phyloP scores from a whole-genome alignment of 768 basidiomycete species.

The Kwoniella heveanensis region DNA sequence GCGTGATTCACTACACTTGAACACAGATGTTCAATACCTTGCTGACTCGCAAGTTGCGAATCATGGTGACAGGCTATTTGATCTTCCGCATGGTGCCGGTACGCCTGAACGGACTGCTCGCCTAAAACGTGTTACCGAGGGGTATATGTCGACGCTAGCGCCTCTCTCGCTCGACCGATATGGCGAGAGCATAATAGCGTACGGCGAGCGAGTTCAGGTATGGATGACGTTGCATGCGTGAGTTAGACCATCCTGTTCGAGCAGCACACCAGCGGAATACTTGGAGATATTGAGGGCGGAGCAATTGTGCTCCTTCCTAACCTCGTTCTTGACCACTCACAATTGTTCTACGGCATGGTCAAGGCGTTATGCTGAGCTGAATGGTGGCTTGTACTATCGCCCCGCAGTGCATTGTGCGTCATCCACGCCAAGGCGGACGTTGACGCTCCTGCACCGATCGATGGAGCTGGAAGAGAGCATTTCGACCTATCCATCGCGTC shows the following conservation, averaged over 20 bases:
- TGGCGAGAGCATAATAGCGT: background rate
- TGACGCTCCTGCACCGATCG: constrained; percentile 8
- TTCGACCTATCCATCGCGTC: constrained; percentile 13
- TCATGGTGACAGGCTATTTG: constrained; percentile 28
- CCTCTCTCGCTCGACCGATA: constrained; percentile 1
- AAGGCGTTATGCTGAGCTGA: background rate
- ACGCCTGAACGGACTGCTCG: constrained; percentile 22
- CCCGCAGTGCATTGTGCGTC: constrained; percentile 18
- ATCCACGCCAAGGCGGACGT: constrained; percentile 32
- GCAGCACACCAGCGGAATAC: too few species aligned
- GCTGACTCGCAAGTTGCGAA: too few species aligned
- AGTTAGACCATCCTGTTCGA: too few species aligned
- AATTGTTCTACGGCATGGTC: too few species aligned
- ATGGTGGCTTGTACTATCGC: background rate
- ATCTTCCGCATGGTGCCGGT: background rate
- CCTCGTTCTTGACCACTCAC: too few species aligned
- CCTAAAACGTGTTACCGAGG: constrained; percentile 16
- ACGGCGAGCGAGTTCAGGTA: constrained; percentile 18
- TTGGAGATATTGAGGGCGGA: too few species aligned
- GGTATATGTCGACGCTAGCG: constrained; percentile 24
- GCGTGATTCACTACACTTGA: too few species aligned
- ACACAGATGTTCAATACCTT: too few species aligned
- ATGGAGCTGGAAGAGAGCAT: constrained; percentile 2
- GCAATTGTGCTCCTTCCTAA: too few species aligned
- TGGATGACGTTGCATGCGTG: constrained; percentile 29